Evolutionary conservation across 169 alveolate species (phyloP), one percentile per base, ranked within the genome.

Genomic region (Plasmodium vinckei): DNA sequence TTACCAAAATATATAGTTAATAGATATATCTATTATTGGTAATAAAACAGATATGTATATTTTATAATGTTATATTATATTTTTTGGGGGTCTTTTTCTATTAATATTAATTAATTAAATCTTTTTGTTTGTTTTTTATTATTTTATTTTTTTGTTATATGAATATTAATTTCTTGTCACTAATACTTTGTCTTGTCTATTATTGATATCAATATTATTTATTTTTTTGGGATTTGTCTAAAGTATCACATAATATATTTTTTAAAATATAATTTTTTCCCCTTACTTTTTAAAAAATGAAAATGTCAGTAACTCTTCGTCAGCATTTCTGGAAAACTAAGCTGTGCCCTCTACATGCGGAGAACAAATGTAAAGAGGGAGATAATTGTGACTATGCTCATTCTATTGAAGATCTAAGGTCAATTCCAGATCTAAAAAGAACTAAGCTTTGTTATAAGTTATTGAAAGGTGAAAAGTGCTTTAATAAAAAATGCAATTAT

Each of bases 381-480:
- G 49, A 57, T 9, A 71, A 93, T 44, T 93, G 95, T 73, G 92
- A 91, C 63, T 93, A 93, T 64, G 95, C 95, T 57, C 95, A 93
- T 87, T 65, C 77, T 27, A 75, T 49, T 56, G 88, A 59, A 57
- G 95, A 93, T 61, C 82, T 93, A 44, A 90, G 91, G 59, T 87
- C 87, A 15, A 88, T 87, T 33, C 95, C 95, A 17, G 91, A 93
- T 75, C 87, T 93, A 63, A 56, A 87, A 51, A 90, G 92, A 60
- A 93, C 95, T 21, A 92, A 93, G 25, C 61, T 93, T 65, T 93
- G 95, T 88, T 90, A 89, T 44, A 82, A 82, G 33, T 67, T 87
- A 53, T 73, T 93, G 57, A 93, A 87, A 65, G 87, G 92, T 15
- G 72, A 64, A 46, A 61, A 72, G 33, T 84, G 90, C 42, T 56